Evolutionary conservation across 1,139 yeast species (phyloP), one percentile per base, ranked within the genome.

Genomic region (Pneumocystis canis): DNA sequence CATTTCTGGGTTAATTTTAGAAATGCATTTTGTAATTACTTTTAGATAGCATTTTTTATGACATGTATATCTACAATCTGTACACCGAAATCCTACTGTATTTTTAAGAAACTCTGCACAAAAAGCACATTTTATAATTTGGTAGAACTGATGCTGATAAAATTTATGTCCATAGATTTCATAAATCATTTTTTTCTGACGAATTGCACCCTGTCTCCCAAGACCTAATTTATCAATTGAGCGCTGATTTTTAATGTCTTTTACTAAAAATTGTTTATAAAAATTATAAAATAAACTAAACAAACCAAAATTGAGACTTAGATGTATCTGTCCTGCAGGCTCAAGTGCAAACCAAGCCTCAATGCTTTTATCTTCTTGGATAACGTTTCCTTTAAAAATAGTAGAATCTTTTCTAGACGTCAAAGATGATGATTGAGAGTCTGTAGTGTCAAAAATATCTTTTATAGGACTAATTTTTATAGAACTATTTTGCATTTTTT

Each of bases 121-220:
- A 66, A 89, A 82, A 0, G 97, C 96, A 76, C 98, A 92, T 68
- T 94, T 83, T 97, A 92, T 92, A 70, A 92, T 88, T 69, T 88
- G 89, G 79, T 92, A 92, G 72, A 92, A 89, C 72, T 89, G 96
- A 69, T 89, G 92, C 73, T 89, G 96, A 56, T 89, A 95, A 76
- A 92, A 92, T 73, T 89, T 95, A 76, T 92, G 98, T 16, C 98
- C 98, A 72, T 89, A 95, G 71, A 92, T 95, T 74, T 90, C 97
- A 72, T 84, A 89, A 1, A 92, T 89, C 71, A 90, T 97, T 71
- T 90, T 97, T 71, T 90, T 90, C 77, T 89, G 94, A 71, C 96
- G 85, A 68, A 92, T 92, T 66, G 98, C 98, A 75, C 97, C 97
- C 73, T 90, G 96, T 79, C 98, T 95, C 28, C 96, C 97, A 67